phyloP scores from a whole-genome alignment of 139 green algal genomes.

The Zygnema circumcarinatum region DNA sequence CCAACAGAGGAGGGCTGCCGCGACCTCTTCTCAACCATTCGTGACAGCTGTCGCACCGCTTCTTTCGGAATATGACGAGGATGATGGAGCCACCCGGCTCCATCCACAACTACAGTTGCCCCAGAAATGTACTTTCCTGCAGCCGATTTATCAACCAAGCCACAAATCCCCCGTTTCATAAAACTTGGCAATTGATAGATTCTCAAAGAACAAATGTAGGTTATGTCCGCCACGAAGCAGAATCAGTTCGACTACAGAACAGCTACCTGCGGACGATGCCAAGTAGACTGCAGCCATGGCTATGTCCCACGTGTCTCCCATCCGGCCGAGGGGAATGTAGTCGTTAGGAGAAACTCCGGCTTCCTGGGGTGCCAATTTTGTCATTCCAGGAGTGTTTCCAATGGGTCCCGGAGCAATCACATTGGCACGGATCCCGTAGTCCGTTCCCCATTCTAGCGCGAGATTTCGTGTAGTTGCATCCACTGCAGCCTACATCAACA shows the following conservation, averaged over 20 bases:
- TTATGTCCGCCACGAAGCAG: too few species aligned
- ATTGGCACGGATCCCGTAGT: conserved; percentile 82
- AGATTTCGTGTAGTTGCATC: conserved; percentile 89
- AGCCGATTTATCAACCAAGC: too few species aligned
- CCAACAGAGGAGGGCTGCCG: not conserved
- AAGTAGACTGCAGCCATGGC: conserved; percentile 85
- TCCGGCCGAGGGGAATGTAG: conserved; percentile 69
- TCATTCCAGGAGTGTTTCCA: conserved; percentile 82
- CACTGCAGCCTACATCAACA: conserved; percentile 76
- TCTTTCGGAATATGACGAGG: conserved; percentile 31
- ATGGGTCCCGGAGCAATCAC: conserved; percentile 92
- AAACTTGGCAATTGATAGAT: too few species aligned
- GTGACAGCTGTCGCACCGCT: not conserved
- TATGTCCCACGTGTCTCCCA: conserved; percentile 89
- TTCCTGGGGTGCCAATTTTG: conserved; percentile 81
- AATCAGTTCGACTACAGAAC: too few species aligned
- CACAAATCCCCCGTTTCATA: too few species aligned
- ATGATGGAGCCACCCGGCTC: conserved; percentile 63
- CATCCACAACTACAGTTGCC: conserved; percentile 30
- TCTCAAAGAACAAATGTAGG: too few species aligned
- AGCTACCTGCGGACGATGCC: conserved; percentile 55
- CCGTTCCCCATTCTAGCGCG: conserved; percentile 89
- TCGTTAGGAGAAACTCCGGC: conserved; percentile 40
- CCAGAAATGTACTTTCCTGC: conserved; percentile 63
- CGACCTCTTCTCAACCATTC: conserved; percentile 22